Base-by-base conservation (phyloP, 2,329 filamentous ascomycete species). In the Neodidymelliopsis sp. region DNA sequence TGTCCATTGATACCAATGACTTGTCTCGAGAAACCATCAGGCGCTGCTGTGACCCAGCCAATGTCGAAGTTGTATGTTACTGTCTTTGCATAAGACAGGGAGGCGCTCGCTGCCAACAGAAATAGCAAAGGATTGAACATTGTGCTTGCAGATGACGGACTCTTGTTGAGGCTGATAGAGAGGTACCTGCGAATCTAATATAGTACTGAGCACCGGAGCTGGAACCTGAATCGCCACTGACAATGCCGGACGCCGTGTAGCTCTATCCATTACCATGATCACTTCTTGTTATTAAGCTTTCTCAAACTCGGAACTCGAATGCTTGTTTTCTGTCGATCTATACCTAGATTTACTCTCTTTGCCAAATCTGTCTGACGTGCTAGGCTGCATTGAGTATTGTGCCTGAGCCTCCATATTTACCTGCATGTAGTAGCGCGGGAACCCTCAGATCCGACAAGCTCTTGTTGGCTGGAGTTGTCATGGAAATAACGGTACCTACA, bases 1-100 rank as follows among this genome's bases (percentile, higher is more conserved):
- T 87, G 78, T 24, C 84, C 84, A 66, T 92, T 90, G 73, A 90
- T 87, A 29, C 86, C 81, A 39, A 91, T 81, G 42, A 74, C 69
- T 6, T 75, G 73, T 27, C 81, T 73, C 4, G 46, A 38, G 28
- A 44, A 57, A 11, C 47, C 47, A 44, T 50, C 47, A 20, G 47
- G 47, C 4, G 62, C 33, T 30, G 47, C 62, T 25, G 59, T 54
- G 2, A 82, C 76, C 79, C 81, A 84, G 8, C 75, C 77, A 47
- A 83, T 73, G 57, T 81, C 77, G 60, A 77, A 83, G 55, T 82
- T 72, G 51, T 77, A 77, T 15, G 68, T 75, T 37, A 79, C 73
- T 2, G 71, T 78, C 30, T 66, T 63, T n/a, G 61, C 53, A 36
- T 22, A 59, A 11, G 49, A 65, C 6, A 49, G 24, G 6, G 43